Evolutionary conservation across 208 protist species (phyloP).

Genomic region (Angomonas deanei): DNA sequence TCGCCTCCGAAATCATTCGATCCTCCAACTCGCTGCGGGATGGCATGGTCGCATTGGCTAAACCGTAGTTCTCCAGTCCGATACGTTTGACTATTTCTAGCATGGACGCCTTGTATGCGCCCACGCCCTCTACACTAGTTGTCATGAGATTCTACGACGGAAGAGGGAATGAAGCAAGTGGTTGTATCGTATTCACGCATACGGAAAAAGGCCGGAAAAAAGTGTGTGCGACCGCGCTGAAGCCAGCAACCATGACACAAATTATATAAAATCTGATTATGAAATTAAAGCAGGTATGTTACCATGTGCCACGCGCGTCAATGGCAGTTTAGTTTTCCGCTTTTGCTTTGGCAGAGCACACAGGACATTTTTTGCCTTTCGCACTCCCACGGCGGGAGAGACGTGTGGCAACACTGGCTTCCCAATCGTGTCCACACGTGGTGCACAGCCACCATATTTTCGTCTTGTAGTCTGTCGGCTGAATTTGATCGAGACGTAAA

Average conservation of each 20-base stretch:
- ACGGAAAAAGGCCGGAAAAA: no score
- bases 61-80: conserved; percentile 52
- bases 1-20: conserved; percentile 15
- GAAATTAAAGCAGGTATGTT: no score
- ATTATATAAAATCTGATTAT: no score
- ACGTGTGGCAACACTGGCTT: conserved; percentile 50
- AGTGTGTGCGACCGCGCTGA: background rate
- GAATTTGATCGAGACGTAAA: conserved; percentile 48
- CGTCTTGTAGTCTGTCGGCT: conserved; percentile 36
- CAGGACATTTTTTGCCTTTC: conserved; percentile 39
- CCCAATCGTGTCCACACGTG: conserved; percentile 67
- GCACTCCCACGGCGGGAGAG: conserved; percentile 18
- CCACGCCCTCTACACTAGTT: conserved; percentile 6
- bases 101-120: conserved; percentile 66
- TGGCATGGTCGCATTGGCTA: conserved; percentile 29
- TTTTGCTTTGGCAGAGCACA: conserved; percentile 35
- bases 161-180: background rate
- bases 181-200: no score
- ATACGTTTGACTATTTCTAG: conserved; percentile 39
- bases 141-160: no score
- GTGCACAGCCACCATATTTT: conserved; percentile 83
- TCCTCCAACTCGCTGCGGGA: conserved; percentile 19
- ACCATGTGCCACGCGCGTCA: no score
- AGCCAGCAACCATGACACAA: no score
- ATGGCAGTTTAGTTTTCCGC: background rate